These are phyloP conservation scores for Trichoderma gamsii DNA, from an alignment of 495 filamentous ascomycete species.

Conservation along the genomic window DNA sequence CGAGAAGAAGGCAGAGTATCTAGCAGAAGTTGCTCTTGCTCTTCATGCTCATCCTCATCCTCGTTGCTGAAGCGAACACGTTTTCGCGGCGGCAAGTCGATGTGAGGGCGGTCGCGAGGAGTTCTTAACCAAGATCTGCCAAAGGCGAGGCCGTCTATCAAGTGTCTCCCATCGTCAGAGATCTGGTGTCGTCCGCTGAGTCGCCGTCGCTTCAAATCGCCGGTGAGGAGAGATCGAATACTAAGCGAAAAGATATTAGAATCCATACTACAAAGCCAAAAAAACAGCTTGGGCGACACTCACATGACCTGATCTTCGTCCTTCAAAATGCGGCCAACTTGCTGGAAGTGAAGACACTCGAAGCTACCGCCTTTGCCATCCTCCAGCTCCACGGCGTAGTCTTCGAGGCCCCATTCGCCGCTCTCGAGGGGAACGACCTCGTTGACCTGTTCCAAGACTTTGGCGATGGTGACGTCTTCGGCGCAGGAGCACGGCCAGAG, in stretches of 20 bases:
- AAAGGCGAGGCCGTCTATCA: slow-evolving; percentile 86
- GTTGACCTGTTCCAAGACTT: slow-evolving; percentile 77
- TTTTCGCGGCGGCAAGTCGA: slow-evolving; percentile 74
- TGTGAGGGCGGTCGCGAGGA: slow-evolving; percentile 54
- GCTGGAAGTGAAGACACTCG: slow-evolving; percentile 85
- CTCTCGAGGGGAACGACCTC: slow-evolving; percentile 79
- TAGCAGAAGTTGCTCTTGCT: slow-evolving; percentile 28
- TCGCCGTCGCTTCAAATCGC: slow-evolving; percentile 67
- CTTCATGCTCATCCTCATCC: slow-evolving; percentile 25
- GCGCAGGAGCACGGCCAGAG: slow-evolving; percentile 62
- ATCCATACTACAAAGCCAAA: slow-evolving; percentile 9
- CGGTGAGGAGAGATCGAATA: slow-evolving; percentile 71
- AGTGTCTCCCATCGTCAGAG: slow-evolving; percentile 67
- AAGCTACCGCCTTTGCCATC: slow-evolving; percentile 53
- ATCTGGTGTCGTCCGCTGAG: slow-evolving; percentile 83
- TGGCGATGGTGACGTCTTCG: slow-evolving; percentile 62
- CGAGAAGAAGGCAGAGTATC: slow-evolving; percentile 17
- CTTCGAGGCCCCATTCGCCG: slow-evolving; percentile 79
- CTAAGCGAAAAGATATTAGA: slow-evolving; percentile 36
- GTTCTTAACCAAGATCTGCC: slow-evolving; percentile 63
- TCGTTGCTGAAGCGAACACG: slow-evolving; percentile 51
- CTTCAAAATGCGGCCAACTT: slow-evolving; percentile 60
- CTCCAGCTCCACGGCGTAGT: slow-evolving; percentile 79
- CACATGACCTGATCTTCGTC: slow-evolving; percentile 83
- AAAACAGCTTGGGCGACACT: slow-evolving; percentile 29